phyloP scores from a whole-genome alignment of 495 filamentous ascomycete genomes.

The Evernia prunastri region DNA sequence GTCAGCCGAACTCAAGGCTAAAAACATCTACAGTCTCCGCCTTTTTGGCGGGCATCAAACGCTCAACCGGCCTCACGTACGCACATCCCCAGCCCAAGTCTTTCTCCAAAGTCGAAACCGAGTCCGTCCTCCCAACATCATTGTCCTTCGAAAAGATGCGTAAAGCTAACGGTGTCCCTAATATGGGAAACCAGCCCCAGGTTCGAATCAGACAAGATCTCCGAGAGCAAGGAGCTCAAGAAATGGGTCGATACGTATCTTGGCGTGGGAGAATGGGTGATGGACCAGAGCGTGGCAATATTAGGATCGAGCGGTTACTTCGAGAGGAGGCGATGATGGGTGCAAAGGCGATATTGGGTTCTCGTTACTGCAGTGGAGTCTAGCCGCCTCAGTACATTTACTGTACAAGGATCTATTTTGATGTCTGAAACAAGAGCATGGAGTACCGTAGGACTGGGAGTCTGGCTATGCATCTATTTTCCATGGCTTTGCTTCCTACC shows the following conservation, averaged over 20 bases:
- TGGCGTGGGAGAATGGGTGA: slow-evolving; percentile 91
- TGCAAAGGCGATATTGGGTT: neutral
- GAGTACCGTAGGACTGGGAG: neutral
- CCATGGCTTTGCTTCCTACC: neutral
- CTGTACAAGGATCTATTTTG: neutral
- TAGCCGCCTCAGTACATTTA: neutral
- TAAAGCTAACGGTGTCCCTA: slow-evolving; percentile 35
- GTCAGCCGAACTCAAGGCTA: neutral
- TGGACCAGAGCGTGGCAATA: slow-evolving; percentile 92
- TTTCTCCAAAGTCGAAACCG: slow-evolving; percentile 12
- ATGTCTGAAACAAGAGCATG: neutral
- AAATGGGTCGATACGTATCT: slow-evolving; percentile 94
- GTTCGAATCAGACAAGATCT: slow-evolving; percentile 77
- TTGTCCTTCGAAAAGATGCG: slow-evolving; percentile 18
- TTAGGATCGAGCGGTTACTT: slow-evolving; percentile 84
- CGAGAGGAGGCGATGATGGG: slow-evolving; percentile 68
- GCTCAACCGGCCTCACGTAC: slow-evolving; percentile 95
- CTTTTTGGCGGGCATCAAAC: slow-evolving; percentile 91
- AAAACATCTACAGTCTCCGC: slow-evolving; percentile 62
- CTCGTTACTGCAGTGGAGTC: neutral
- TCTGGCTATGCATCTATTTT: neutral
- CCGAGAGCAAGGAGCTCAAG: slow-evolving; percentile 77
- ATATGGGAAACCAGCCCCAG: slow-evolving; percentile 59
- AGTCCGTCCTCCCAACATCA: slow-evolving; percentile 18
- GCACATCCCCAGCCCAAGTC: slow-evolving; percentile 21